Percentiles rank a stretch among this genome's conserved stretches.
phyloP scores from a whole-genome alignment of 1,139 yeast genomes.

The Yamadazyma blattariae region DNA sequence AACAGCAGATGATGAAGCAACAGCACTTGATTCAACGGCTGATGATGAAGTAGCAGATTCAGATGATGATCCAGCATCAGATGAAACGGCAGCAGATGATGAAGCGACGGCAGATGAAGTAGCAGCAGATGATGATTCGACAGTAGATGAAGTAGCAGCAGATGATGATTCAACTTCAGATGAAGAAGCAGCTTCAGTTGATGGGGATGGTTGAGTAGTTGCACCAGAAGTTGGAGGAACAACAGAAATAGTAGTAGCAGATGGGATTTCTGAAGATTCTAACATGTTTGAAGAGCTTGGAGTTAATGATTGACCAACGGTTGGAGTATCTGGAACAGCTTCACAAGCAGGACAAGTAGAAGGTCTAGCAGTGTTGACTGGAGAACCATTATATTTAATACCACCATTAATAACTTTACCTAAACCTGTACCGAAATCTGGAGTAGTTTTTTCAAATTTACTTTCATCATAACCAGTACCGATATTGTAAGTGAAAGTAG shows the following conservation, averaged over 20 bases:
- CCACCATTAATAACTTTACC: conserved; percentile 46
- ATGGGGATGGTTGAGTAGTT: conserved; percentile 8
- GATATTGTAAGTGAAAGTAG: conserved; percentile 72
- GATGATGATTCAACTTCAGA: conserved; percentile 7
- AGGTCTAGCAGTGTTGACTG: conserved; percentile 62
- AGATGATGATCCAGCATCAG: conserved; percentile 15
- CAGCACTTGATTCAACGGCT: conserved; percentile 14
- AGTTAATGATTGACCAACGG: conserved; percentile 11
- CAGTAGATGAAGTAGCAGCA: conserved; percentile 16
- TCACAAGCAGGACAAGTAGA: conserved; percentile 92
- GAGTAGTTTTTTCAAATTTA: conserved; percentile 58
- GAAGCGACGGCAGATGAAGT: conserved; percentile 26
- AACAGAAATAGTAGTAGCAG: conserved; percentile 2
- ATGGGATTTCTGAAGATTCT: conserved; percentile 1
- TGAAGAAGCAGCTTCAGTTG: conserved; percentile 7
- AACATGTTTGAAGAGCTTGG: conserved; percentile 4
- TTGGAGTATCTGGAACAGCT: conserved; percentile 15
- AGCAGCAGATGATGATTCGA: conserved; percentile 21
- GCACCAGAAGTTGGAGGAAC: conserved; percentile 6
- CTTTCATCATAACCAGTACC: conserved; percentile 61
- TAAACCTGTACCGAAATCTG: conserved; percentile 10
- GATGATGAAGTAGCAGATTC: conserved; percentile 4
- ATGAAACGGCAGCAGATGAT: not conserved
- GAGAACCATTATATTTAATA: conserved; percentile 42
- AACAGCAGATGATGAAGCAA: conserved; percentile 3